phyloP scores from a whole-genome alignment of 306 rosid species.

The Pachyrhizus erosus region DNA sequence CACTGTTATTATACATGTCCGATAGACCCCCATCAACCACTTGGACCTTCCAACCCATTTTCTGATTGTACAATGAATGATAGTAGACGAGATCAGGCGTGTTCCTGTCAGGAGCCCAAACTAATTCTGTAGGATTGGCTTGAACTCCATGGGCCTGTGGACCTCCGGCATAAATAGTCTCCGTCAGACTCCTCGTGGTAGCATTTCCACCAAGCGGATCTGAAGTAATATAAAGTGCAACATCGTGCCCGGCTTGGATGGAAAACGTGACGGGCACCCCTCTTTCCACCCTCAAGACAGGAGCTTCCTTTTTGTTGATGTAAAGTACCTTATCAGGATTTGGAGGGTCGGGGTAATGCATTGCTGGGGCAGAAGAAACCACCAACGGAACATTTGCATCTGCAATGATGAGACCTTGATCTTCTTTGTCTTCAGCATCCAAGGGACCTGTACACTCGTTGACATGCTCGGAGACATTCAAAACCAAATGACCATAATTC shows the following conservation, averaged over 20 bases:
- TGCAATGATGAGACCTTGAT: constrained; percentile 78
- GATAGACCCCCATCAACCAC: constrained; percentile 96
- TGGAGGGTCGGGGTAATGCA: constrained; percentile 87
- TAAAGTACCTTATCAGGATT: constrained; percentile 78
- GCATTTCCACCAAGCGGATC: constrained; percentile 93
- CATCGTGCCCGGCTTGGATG: constrained; percentile 86
- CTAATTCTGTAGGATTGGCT: constrained; percentile 79
- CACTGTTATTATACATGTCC: constrained; percentile 93
- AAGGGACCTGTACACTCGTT: constrained; percentile 86
- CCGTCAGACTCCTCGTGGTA: constrained; percentile 70
- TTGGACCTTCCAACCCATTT: constrained; percentile 95
- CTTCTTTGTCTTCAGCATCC: constrained; percentile 85
- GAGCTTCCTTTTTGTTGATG: constrained; percentile 91
- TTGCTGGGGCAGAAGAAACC: constrained; percentile 65
- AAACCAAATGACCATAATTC: constrained; percentile 63
- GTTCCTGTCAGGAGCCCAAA: constrained; percentile 88
- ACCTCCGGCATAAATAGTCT: constrained; percentile 88
- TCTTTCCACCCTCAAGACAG: constrained; percentile 85
- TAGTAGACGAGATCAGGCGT: constrained; percentile 83
- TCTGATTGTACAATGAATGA: constrained; percentile 73
- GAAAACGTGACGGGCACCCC: constrained; percentile 89
- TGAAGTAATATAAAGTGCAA: constrained; percentile 80
- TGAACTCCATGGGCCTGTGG: constrained; percentile 82
- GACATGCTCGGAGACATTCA: constrained; percentile 70
- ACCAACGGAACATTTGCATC: constrained; percentile 80